A percentile compares a stretch with the other conserved stretches of the same genome.
Evolutionary conservation across 345 rosid species (phyloP).

Genomic region (Eucalyptus fibrosa): DNA sequence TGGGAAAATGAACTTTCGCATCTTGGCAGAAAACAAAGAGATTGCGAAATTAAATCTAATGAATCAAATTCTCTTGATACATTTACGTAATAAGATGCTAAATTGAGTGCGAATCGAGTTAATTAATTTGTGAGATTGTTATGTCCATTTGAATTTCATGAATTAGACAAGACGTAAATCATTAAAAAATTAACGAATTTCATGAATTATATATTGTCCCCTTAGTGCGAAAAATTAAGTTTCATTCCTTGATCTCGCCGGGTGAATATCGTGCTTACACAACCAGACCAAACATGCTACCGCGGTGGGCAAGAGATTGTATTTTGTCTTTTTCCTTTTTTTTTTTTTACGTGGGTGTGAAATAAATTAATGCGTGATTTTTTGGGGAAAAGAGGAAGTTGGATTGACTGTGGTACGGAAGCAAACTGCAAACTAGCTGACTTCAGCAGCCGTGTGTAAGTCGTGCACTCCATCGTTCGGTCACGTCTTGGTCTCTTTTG

Average conservation of each 20-base stretch:
- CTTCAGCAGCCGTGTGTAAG: background rate
- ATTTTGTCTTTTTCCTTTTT: background rate
- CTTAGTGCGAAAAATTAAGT: background rate
- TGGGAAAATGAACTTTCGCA: background rate
- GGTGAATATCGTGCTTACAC: background rate
- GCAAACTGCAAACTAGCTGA: background rate
- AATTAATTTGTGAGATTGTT: too few species aligned
- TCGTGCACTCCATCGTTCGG: background rate
- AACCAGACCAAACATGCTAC: background rate
- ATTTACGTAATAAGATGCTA: too few species aligned
- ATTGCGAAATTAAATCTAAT: background rate
- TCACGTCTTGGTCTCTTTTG: background rate
- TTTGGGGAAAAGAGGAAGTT: background rate
- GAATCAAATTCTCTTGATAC: too few species aligned
- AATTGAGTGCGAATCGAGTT: accelerated
- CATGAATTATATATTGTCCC: too few species aligned
- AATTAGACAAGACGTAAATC: accelerated
- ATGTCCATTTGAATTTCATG: background rate
- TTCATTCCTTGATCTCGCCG: background rate
- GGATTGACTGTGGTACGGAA: background rate
- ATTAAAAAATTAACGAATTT: background rate
- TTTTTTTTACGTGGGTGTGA: background rate
- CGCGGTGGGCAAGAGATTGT: background rate
- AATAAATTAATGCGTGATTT: background rate
- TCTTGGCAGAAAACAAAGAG: background rate